Conservation (phyloP, 2,329 filamentous ascomycete species). For the Pseudocercospora fuligena region DNA sequence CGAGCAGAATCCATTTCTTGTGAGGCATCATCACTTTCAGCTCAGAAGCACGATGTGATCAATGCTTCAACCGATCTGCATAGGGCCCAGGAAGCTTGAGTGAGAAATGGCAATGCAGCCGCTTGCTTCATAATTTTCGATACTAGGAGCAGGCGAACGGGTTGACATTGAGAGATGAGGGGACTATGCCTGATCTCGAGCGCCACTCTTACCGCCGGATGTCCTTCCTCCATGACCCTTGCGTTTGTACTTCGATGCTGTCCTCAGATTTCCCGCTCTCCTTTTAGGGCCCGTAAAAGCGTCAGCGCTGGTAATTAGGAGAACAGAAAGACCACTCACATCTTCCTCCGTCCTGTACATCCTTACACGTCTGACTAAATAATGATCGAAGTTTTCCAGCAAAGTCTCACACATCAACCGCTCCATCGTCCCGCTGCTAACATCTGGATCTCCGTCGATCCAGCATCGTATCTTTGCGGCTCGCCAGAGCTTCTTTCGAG, state of each 20-base stretch:
- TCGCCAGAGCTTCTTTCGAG: not conserved
- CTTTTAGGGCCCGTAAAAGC: not conserved
- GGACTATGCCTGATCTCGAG: not conserved
- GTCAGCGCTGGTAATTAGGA: not conserved
- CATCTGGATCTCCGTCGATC: not conserved
- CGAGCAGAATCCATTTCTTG: not conserved
- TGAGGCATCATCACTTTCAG: not conserved
- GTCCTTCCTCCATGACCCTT: not conserved
- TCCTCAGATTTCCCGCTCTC: not conserved
- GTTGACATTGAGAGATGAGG: not conserved
- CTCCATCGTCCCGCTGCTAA: too few relatives aligned
- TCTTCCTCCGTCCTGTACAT: not conserved
- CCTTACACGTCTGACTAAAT: not conserved
- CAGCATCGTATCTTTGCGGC: not conserved
- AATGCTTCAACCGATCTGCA: not conserved
- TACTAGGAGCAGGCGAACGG: not conserved
- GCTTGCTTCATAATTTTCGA: not conserved
- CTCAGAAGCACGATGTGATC: not conserved
- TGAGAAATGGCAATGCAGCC: not conserved
- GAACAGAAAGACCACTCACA: not conserved
- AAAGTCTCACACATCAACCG: too few relatives aligned
- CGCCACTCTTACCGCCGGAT: not conserved
- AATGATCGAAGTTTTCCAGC: not conserved
- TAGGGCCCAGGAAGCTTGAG: not conserved
- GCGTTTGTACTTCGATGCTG: not conserved